Base-by-base conservation (phyloP, 106 monocot species). In the Ottelia alismoides region DNA sequence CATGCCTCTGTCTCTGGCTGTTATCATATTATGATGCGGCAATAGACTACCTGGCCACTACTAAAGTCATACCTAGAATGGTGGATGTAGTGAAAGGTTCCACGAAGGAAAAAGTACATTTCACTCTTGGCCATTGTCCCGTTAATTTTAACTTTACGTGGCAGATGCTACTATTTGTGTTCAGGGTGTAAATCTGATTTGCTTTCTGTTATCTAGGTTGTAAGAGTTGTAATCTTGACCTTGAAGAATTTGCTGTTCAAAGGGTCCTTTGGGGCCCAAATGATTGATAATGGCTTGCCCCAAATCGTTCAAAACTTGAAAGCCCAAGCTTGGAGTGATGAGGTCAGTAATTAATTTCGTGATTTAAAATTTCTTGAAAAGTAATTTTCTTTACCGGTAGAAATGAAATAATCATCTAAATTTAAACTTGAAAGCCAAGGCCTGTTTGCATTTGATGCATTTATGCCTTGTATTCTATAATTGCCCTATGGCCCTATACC, bases 311-410 rank as follows among this genome's bases (percentile, higher is more conserved):
- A 85, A 26, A 82, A 66, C 61, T 57, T 98, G 43, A 98, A 98
- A 70, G 74, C 75, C 31, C 98, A 90, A 55, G 85, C 98, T 20
- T 98, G 98, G 90, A 98, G 76, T 68, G 98, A 90, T 77, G 98
- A 98, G 98, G 98, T 98, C 22, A 79, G 51, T 14, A 54, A 54
- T 22, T n/a, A 6, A 43, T 43, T 43, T 43, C 16, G 10, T 43
- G 40, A 43, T 43, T 43, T n/a, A n/a, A n/a, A n/a, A n/a, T n/a
- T n/a, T n/a, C n/a, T n/a, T n/a, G n/a, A n/a, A n/a, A n/a, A n/a
- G n/a, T n/a, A n/a, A n/a, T n/a, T n/a, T n/a, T n/a, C n/a, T n/a
- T n/a, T n/a, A n/a, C n/a, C n/a, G n/a, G n/a, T n/a, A n/a, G n/a
- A n/a, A n/a, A n/a, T n/a, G n/a, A n/a, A n/a, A n/a, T n/a, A n/a